Conservation (phyloP, 495 filamentous ascomycete species). For the Penicillium psychrofluorescens region DNA sequence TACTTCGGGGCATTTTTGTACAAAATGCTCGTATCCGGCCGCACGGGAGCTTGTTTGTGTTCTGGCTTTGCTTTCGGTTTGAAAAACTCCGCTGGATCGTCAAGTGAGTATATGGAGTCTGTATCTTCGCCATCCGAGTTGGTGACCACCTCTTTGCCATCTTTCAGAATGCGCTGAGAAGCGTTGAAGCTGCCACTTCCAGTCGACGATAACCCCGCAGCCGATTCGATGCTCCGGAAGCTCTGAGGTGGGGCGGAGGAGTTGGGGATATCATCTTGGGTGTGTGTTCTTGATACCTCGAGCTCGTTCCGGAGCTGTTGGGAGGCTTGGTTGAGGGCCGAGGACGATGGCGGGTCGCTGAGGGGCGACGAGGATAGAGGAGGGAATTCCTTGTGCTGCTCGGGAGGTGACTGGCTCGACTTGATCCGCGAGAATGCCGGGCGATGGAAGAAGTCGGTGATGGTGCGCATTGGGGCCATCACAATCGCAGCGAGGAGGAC, state of each 20-base stretch:
- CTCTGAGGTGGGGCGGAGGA: slow-evolving; percentile 5
- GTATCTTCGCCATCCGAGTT: slow-evolving; percentile 64
- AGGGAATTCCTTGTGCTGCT: neutral
- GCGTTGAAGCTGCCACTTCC: slow-evolving; percentile 15
- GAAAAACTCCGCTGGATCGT: slow-evolving; percentile 35
- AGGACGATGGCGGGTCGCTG: slow-evolving; percentile 25
- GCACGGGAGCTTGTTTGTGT: slow-evolving; percentile 5
- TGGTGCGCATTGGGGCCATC: slow-evolving; percentile 20
- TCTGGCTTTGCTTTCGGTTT: slow-evolving; percentile 12
- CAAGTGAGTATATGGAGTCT: slow-evolving; percentile 48
- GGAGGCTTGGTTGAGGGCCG: slow-evolving; percentile 12
- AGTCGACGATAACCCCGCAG: slow-evolving; percentile 10
- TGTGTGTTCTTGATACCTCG: slow-evolving; percentile 8
- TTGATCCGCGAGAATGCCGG: slow-evolving; percentile 14
- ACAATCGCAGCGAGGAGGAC: neutral
- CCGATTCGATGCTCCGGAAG: slow-evolving; percentile 10
- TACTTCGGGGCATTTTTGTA: slow-evolving; percentile 34
- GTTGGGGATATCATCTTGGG: slow-evolving; percentile 1
- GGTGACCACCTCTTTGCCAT: slow-evolving; percentile 50
- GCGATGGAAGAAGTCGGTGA: slow-evolving; percentile 35
- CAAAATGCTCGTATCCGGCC: slow-evolving; percentile 1
- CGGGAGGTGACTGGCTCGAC: neutral
- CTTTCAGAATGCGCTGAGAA: slow-evolving; percentile 38
- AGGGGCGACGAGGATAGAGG: slow-evolving; percentile 22
- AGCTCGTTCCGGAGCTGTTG: slow-evolving; percentile 9